phyloP scores from a whole-genome alignment of 2,329 filamentous ascomycete genomes.

The Fusarium heterosporum region DNA sequence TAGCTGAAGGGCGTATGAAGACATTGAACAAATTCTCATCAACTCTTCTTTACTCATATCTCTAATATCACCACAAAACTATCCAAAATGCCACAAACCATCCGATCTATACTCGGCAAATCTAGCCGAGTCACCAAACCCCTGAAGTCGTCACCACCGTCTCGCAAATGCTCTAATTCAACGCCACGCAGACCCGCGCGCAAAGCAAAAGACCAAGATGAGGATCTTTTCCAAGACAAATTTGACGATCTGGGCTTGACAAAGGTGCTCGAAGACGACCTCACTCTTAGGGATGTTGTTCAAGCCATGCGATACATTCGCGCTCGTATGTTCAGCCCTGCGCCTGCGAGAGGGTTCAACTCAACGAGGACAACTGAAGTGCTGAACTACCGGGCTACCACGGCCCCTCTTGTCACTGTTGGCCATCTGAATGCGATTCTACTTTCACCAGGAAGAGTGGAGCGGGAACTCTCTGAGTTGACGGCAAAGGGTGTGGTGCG shows the following conservation, averaged over 20 bases:
- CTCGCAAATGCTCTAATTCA: conserved; percentile 34
- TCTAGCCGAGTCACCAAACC: conserved; percentile 53
- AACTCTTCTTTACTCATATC: background rate
- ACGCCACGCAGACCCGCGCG: conserved; percentile 45
- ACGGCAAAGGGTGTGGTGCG: conserved; percentile 67
- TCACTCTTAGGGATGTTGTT: conserved; percentile 69
- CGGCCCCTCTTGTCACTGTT: conserved; percentile 74
- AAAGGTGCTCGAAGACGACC: conserved; percentile 64
- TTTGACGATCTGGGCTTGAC: conserved; percentile 72
- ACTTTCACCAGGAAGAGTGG: conserved; percentile 70
- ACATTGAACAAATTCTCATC: background rate
- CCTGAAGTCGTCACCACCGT: conserved; percentile 27
- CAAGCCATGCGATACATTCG: conserved; percentile 74
- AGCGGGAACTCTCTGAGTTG: conserved; percentile 75
- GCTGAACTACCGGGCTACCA: conserved; percentile 67
- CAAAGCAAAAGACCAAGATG: conserved; percentile 42
- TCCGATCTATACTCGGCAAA: conserved; percentile 55
- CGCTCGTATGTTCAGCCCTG: conserved; percentile 70
- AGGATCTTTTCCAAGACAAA: conserved; percentile 54
- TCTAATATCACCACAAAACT: background rate
- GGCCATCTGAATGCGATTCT: conserved; percentile 75
- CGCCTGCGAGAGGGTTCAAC: conserved; percentile 73
- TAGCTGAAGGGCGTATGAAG: conserved; percentile 7
- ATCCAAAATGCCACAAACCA: conserved; percentile 47
- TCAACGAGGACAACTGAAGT: conserved; percentile 72